Evolutionary conservation across 2,329 filamentous ascomycete species (phyloP), one percentile per base, ranked within the genome.

Genomic region (Stagonosporopsis chrysanthemi): DNA sequence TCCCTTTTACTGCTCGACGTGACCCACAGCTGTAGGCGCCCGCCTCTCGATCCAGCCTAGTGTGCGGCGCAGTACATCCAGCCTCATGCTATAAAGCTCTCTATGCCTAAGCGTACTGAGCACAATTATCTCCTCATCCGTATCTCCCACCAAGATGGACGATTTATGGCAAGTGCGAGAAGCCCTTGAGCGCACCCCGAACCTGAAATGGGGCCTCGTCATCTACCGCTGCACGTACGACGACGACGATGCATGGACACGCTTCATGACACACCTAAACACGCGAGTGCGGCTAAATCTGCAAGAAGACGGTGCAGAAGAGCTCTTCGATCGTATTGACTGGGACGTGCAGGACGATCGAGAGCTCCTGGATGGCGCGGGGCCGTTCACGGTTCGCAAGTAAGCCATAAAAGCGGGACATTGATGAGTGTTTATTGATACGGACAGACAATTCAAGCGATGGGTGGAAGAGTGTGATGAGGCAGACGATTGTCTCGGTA

Each of bases 171-270:
- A 23, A 15, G 31, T 22, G 24, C 51, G 36, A 2, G 24, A 42
- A 2, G 9, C n/a, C 6, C 23, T 53, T 1, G 8, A 53, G 26
- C n/a, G 28, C 5, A 53, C 35, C 11, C 11, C 42, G 28, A 19
- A 26, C 5, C 43, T 56, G 7, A 62, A 52, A 54, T 58, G 57
- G 41, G 62, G 62, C 40, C 62, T 62, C 43, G 48, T 64, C 3
- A 54, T 62, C 22, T 64, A 64, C 47, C 59, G 51, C 44, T 60
- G 53, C 51, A 60, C 59, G 35, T 62, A 62, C 48, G 47, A 41
- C 5, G n/a, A 41, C 23, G 44, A 62, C 24, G 11, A 26, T 4
- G 19, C 38, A 12, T 64, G 56, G 60, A 43, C 42, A 4, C 45
- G 44, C 39, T 62, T 64, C 40, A 60, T 64, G 53, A 39, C 53